Conservation (phyloP, 2,329 filamentous ascomycete genomes). For the Orbilia blumenaviensis region DNA sequence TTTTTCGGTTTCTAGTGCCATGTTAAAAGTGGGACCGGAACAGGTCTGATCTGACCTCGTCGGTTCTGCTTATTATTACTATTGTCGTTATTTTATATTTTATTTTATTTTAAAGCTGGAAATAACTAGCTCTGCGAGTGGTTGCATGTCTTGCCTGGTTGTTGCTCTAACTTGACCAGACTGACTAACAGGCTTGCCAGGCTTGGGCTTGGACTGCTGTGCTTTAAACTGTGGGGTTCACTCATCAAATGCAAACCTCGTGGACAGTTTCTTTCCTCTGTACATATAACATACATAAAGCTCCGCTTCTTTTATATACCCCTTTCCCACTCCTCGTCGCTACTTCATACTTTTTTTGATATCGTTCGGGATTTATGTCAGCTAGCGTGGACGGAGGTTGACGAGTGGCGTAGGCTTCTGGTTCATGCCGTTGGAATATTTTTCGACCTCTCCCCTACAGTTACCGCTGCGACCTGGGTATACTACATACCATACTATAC, state of each 20-base stretch:
- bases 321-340: slow-evolving; percentile 32
- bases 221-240: slow-evolving; percentile 35
- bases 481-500: neutral
- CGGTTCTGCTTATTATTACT: slow-evolving; percentile 3
- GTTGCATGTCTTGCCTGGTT: too few species aligned
- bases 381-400: slow-evolving; percentile 52
- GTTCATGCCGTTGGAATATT: slow-evolving; percentile 11
- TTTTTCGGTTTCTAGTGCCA: slow-evolving; percentile 15
- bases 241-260: slow-evolving; percentile 44
- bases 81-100: neutral
- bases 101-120: slow-evolving; percentile 12
- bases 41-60: slow-evolving; percentile 34
- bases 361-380: slow-evolving; percentile 49
- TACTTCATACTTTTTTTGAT: slow-evolving; percentile 48
- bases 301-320: slow-evolving; percentile 27
- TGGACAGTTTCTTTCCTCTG: slow-evolving; percentile 19
- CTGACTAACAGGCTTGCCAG: neutral
- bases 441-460: slow-evolving; percentile 7
- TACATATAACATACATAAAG: slow-evolving; percentile 17
- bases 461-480: neutral
- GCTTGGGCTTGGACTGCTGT: neutral
- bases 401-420: slow-evolving; percentile 39
- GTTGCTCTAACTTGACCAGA: neutral
- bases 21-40: slow-evolving; percentile 37
- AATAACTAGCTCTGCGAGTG: too few species aligned